Conservation (phyloP, 108 stramenopile genomes). For the Conticribra weissflogii region DNA sequence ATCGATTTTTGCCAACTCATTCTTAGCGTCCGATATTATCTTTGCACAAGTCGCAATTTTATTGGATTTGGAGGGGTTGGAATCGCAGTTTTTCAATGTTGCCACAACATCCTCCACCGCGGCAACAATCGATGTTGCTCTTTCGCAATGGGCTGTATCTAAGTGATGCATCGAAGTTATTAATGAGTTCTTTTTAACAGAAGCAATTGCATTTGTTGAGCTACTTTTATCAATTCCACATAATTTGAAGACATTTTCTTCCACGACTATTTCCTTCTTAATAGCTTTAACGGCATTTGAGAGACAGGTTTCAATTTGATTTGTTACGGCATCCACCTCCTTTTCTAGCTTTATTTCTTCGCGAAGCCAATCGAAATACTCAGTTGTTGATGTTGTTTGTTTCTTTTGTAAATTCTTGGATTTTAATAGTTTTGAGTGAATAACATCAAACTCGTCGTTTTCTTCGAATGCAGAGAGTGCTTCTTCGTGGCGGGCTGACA, state of each 20-base stretch:
- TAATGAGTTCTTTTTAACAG: not conserved
- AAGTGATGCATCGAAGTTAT: no score
- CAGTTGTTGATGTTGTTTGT: not conserved
- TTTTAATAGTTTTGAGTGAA: not conserved
- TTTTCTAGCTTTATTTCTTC: conserved; percentile 6
- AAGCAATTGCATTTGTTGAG: not conserved
- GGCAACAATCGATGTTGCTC: not conserved
- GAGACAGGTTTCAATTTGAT: conserved; percentile 9
- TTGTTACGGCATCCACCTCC: conserved; percentile 6
- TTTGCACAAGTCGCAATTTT: conserved; percentile 18
- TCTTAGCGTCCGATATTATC: conserved; percentile 15
- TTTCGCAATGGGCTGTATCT: not conserved
- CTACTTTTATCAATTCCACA: not conserved
- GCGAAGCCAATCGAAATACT: conserved; percentile 25
- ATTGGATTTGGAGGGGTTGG: no score
- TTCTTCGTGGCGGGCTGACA: not conserved
- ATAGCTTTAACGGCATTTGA: conserved; percentile 1
- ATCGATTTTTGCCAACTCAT: conserved; percentile 1
- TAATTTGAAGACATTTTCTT: not conserved
- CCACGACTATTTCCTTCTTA: conserved; percentile 8
- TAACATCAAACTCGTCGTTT: not conserved
- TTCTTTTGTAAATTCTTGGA: conserved; percentile 7
- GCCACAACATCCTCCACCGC: not conserved
- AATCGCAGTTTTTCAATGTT: no score
- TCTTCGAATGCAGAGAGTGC: conserved; percentile 5